phyloP scores from a whole-genome alignment of 805 yeast species.

The Hanseniaspora singularis region DNA sequence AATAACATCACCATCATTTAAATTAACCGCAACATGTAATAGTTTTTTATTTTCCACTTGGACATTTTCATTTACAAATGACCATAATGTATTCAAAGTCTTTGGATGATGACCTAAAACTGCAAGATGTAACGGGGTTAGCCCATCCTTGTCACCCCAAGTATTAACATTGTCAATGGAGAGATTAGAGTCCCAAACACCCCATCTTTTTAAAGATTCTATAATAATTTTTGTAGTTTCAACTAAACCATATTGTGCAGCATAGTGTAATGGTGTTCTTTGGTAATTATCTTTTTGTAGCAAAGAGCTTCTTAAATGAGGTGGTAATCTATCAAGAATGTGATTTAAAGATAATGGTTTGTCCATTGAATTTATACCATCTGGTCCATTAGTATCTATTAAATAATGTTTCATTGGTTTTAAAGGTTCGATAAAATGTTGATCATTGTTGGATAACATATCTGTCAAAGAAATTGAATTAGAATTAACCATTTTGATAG shows the following conservation, averaged over 20 bases:
- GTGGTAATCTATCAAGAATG: conserved; percentile 46
- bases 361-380: conserved; percentile 49
- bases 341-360: conserved; percentile 48
- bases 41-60: conserved; percentile 42
- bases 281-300: conserved; percentile 61
- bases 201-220: conserved; percentile 47
- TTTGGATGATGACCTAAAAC: conserved; percentile 72
- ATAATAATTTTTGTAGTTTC: conserved; percentile 49
- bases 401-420: conserved; percentile 39
- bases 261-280: conserved; percentile 81
- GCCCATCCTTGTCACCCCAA: conserved; percentile 64
- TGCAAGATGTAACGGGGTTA: conserved; percentile 75
- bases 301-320: conserved; percentile 42
- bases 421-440: conserved; percentile 10
- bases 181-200: conserved; percentile 36
- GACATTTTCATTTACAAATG: conserved; percentile 31
- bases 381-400: conserved; percentile 46
- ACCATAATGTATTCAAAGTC: conserved; percentile 51
- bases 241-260: conserved; percentile 73
- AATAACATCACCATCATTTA: conserved; percentile 49
- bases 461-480: too few relatives aligned
- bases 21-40: conserved; percentile 47
- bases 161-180: conserved; percentile 44
- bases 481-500: too few relatives aligned
- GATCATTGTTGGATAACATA: conserved; percentile 33